Evolutionary conservation across 768 basidiomycete genomes (phyloP).

Genomic region (Agrocybe chaxingu): DNA sequence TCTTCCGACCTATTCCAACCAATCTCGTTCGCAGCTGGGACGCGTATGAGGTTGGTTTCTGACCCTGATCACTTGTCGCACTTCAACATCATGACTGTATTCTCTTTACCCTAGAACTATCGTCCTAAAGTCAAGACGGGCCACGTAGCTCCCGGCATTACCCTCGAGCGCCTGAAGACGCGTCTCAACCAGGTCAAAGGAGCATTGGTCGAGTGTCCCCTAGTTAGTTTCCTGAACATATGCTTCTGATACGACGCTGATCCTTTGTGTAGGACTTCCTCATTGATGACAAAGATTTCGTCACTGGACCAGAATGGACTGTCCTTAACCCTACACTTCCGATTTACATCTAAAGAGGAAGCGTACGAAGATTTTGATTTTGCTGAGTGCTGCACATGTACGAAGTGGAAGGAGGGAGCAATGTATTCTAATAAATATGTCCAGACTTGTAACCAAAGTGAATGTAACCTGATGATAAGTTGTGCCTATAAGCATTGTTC

Average conservation of each 20-base stretch:
- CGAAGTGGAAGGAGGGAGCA: too few species aligned
- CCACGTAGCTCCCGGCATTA: slow-evolving; percentile 71
- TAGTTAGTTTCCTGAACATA: slow-evolving; percentile 40
- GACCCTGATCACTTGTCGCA: slow-evolving; percentile 1
- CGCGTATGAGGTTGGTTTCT: slow-evolving; percentile 63
- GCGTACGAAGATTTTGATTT: too few species aligned
- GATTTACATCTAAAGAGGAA: slow-evolving; percentile 59
- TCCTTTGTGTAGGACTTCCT: slow-evolving; percentile 65
- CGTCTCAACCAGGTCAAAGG: slow-evolving; percentile 69
- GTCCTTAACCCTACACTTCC: slow-evolving; percentile 76
- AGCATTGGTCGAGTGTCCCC: slow-evolving; percentile 70
- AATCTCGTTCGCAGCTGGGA: slow-evolving; percentile 79
- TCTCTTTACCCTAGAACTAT: slow-evolving; percentile 48
- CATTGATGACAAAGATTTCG: slow-evolving; percentile 73
- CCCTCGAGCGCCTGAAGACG: slow-evolving; percentile 69
- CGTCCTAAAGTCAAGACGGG: slow-evolving; percentile 76
- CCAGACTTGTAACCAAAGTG: too few species aligned
- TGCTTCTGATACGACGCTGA: slow-evolving; percentile 6
- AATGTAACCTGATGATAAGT: too few species aligned
- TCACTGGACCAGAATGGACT: slow-evolving; percentile 68
- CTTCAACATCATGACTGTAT: not conserved
- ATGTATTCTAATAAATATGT: too few species aligned
- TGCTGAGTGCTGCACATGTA: too few species aligned
- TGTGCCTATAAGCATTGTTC: too few species aligned
- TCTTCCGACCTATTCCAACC: slow-evolving; percentile 85